These are phyloP conservation scores for Phoma sp. DNA, from an alignment of 2,329 filamentous ascomycete genomes.

Conservation along the genomic window DNA sequence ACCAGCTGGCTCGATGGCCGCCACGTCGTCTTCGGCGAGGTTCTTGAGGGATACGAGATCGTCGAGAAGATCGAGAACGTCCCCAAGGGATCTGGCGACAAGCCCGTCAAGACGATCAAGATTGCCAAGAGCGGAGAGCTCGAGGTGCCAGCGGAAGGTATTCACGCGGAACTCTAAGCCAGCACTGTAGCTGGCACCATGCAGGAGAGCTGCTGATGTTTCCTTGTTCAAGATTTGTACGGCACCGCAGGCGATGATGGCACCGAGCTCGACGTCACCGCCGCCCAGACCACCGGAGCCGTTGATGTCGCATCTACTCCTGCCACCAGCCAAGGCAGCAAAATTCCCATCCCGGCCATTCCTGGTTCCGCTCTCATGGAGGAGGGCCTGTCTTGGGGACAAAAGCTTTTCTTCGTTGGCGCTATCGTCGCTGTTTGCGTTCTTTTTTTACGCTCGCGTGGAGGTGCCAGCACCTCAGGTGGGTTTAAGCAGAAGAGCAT, in stretches of 20 bases:
- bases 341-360: conserved; percentile 27
- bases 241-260: conserved; percentile 53
- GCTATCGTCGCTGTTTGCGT: conserved; percentile 53
- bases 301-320: conserved; percentile 37
- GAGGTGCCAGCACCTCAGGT: conserved; percentile 25
- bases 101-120: conserved; percentile 73
- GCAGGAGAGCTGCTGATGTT: conserved; percentile 53
- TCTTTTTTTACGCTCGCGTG: conserved; percentile 50
- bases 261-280: conserved; percentile 53
- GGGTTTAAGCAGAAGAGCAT: conserved; percentile 50
- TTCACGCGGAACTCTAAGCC: conserved; percentile 84
- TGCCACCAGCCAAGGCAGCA: conserved; percentile 27
- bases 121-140: conserved; percentile 86
- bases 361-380: conserved; percentile 22
- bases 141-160: conserved; percentile 87
- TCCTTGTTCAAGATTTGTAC: conserved; percentile 54
- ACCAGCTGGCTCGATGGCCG: conserved; percentile 83
- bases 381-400: conserved; percentile 51
- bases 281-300: conserved; percentile 29
- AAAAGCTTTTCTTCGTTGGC: conserved; percentile 56
- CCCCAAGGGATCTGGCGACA: conserved; percentile 71
- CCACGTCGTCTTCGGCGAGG: conserved; percentile 89
- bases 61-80: conserved; percentile 80
- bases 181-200: conserved; percentile 36
- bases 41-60: conserved; percentile 84